Conservation (phyloP, 2,329 filamentous ascomycete species). For the Stagonosporopsis chrysanthemi region DNA sequence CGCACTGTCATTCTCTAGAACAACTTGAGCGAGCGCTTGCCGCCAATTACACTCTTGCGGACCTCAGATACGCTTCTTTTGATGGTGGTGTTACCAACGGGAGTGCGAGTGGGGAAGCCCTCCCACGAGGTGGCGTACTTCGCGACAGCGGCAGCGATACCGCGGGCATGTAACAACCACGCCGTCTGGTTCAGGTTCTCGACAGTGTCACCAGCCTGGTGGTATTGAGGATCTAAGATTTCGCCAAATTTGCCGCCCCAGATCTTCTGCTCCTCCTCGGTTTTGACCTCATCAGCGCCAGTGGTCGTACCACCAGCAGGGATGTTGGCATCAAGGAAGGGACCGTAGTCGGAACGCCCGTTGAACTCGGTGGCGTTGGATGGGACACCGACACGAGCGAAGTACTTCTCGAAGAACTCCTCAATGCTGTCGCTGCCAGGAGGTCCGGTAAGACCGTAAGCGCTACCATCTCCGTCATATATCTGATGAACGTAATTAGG, state of each 20-base stretch:
- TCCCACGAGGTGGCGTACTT: constrained; percentile 39
- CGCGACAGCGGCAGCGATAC: constrained; percentile 47
- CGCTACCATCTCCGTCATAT: constrained; percentile 48
- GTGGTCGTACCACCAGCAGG: constrained; percentile 49
- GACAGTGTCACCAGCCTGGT: constrained; percentile 46
- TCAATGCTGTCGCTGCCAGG: constrained; percentile 44
- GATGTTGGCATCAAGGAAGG: constrained; percentile 48
- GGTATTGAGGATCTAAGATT: constrained; percentile 43
- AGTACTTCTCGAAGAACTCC: constrained; percentile 45
- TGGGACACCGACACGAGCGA: constrained; percentile 33
- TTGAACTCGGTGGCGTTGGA: constrained; percentile 45
- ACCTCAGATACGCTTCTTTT: constrained; percentile 23
- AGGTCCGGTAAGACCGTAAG: constrained; percentile 44
- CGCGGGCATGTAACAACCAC: constrained; percentile 42
- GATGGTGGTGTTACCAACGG: constrained; percentile 26
- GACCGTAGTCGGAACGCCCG: constrained; percentile 50
- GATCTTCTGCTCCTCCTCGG: constrained; percentile 40
- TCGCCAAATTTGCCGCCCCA: constrained; percentile 47
- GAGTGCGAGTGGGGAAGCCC: constrained; percentile 38
- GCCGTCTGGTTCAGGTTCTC: constrained; percentile 46
- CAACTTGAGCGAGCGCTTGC: constrained; percentile 14
- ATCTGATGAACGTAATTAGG: constrained; percentile 48
- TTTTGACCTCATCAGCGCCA: constrained; percentile 51
- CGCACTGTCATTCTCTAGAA: constrained; percentile 3
- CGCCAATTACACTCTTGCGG: constrained; percentile 19